Base-by-base conservation (phyloP, 2,329 filamentous ascomycete species). In the Fusarium sp. region DNA sequence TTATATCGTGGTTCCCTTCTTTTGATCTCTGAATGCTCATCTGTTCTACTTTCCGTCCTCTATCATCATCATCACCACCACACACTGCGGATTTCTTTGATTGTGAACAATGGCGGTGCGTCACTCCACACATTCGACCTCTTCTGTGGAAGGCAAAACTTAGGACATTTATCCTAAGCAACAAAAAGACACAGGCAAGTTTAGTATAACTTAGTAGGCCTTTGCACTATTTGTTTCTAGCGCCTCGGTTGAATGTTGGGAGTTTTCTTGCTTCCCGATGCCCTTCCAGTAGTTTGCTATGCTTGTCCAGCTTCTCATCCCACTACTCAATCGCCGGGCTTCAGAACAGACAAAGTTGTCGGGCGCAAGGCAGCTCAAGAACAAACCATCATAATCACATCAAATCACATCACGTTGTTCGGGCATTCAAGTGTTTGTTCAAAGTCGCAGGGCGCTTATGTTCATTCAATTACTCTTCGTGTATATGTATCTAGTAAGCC, bases 251-350 rank as follows among this genome's bases (percentile, higher is more conserved):
- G 33, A 35, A 35, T 5, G 33, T 35, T 35, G 2, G 14, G 33
- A 7, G 3, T 35, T 15, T 20, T 41, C 38, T 42, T 22, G 13
- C n/a, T 42, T 20, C 20, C 22, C 13, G 12, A 8, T 15, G 12
- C 41, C 20, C 10, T 45, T 27, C 25, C 25, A 12, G 4, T 20
- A 41, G 20, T 41, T 41, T n/a, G 25, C 42, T 17, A 17, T 45
- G 25, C 22, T 20, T n/a, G 27, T 4, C 17, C 13, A 7, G 46
- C n/a, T 22, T 50, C 29, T 47, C 31, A 15, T 25, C 17, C 7
- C 33, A 25, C 25, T 17, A 5, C 31, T 36, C 41, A 15, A 27
- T 27, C 17, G 17, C 0, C 22, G 0, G 0, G 22, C 12, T 35
- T 14, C 4, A 31, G 29, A 4, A 9, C 11, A 49, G 27, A 33